phyloP scores from a whole-genome alignment of 1,284 basidiomycete genomes.

The Sporisorium iseilematis-ciliati region DNA sequence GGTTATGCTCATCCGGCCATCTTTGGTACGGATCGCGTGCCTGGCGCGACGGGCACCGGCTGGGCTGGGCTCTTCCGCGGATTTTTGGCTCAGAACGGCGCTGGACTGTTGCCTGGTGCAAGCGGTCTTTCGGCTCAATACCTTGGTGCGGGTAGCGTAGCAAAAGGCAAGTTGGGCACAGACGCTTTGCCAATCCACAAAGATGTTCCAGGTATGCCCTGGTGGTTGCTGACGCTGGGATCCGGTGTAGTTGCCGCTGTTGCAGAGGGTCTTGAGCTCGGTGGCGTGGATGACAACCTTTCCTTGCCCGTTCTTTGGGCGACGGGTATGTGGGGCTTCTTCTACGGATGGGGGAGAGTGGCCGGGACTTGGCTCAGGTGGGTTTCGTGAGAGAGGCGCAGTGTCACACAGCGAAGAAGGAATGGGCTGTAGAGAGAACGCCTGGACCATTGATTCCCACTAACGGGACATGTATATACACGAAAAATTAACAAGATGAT shows the following conservation, averaged over 20 bases:
- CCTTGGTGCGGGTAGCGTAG: slow-evolving; percentile 32
- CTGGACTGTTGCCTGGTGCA: slow-evolving; percentile 30
- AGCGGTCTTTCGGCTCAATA: slow-evolving; percentile 37
- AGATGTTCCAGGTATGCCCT: slow-evolving; percentile 59
- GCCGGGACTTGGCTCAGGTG: slow-evolving; percentile 34
- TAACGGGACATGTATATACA: neutral
- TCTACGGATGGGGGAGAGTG: slow-evolving; percentile 59
- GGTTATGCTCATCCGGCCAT: slow-evolving; percentile 47
- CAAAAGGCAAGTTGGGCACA: slow-evolving; percentile 39
- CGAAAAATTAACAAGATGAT: neutral
- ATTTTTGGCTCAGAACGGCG: slow-evolving; percentile 39
- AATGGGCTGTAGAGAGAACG: neutral
- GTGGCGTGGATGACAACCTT: slow-evolving; percentile 89
- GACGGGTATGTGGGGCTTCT: slow-evolving; percentile 77
- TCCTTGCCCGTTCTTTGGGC: slow-evolving; percentile 92
- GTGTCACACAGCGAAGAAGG: neutral
- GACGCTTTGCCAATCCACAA: slow-evolving; percentile 30
- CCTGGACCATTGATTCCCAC: neutral
- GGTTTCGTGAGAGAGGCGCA: slow-evolving; percentile 13
- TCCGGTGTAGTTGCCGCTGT: slow-evolving; percentile 69
- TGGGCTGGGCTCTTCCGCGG: slow-evolving; percentile 53
- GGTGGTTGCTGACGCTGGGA: slow-evolving; percentile 48
- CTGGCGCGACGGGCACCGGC: slow-evolving; percentile 49
- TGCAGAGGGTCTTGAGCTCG: slow-evolving; percentile 77
- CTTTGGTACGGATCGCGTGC: slow-evolving; percentile 56